Evolutionary conservation across 2,329 filamentous ascomycete species (phyloP).

Genomic region (Colletotrichum tamarilloi): DNA sequence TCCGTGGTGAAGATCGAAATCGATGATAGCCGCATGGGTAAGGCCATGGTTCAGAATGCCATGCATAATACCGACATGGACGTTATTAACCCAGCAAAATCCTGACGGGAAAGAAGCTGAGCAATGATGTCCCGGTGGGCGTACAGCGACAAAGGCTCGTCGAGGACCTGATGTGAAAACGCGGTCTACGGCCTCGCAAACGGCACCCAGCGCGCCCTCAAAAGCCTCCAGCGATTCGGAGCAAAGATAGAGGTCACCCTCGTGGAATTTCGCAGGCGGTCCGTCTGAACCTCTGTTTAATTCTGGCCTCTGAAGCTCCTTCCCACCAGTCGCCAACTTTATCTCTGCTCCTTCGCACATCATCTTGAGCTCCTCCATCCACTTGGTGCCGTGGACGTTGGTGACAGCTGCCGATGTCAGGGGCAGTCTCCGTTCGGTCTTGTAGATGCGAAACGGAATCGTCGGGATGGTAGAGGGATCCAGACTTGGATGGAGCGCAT

Average conservation of each 20-base stretch:
- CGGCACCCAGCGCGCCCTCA: constrained; percentile 90
- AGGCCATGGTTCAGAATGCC: constrained; percentile 85
- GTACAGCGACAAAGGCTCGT: constrained; percentile 90
- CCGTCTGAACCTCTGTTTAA: constrained; percentile 63
- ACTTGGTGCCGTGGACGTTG: constrained; percentile 88
- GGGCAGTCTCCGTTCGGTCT: constrained; percentile 77
- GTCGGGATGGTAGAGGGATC: constrained; percentile 65
- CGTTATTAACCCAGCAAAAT: constrained; percentile 99
- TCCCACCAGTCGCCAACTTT: constrained; percentile 80
- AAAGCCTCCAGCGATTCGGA: constrained; percentile 87
- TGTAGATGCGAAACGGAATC: constrained; percentile 86
- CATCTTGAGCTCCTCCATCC: constrained; percentile 90
- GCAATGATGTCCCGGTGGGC: constrained; percentile 96
- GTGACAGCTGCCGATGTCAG: constrained; percentile 83
- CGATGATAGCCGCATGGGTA: constrained; percentile 93
- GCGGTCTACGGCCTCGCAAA: constrained; percentile 91
- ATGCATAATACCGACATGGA: constrained; percentile 96
- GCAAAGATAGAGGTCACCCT: constrained; percentile 92
- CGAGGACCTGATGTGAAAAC: constrained; percentile 77
- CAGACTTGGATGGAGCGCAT: constrained; percentile 73
- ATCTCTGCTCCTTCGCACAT: constrained; percentile 87
- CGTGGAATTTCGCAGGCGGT: constrained; percentile 72
- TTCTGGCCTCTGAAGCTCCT: constrained; percentile 79
- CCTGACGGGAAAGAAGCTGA: constrained; percentile 90
- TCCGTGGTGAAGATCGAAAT: constrained; percentile 92